These are phyloP conservation scores for Cordyceps cateniannulata DNA, from an alignment of 2,329 filamentous ascomycete species.

Conservation along the genomic window DNA sequence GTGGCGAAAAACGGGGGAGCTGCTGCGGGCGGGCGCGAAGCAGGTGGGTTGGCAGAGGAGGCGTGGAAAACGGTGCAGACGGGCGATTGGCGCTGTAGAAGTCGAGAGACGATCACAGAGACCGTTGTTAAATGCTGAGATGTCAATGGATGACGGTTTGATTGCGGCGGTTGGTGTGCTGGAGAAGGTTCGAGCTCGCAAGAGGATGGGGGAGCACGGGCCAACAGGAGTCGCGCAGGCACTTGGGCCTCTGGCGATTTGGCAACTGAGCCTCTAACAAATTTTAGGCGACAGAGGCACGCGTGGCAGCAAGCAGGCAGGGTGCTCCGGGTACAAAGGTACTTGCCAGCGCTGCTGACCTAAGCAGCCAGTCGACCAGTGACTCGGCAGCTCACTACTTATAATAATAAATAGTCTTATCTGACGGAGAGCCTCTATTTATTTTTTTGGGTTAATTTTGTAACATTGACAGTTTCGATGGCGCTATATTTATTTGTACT, in stretches of 20 bases:
- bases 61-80: background rate
- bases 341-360: background rate
- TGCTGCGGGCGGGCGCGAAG: background rate
- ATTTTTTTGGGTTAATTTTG: too few species aligned
- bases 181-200: slow-evolving; percentile 13
- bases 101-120: slow-evolving; percentile 14
- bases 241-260: background rate
- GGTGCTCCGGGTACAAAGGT: background rate
- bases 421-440: too few species aligned
- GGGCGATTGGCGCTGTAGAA: slow-evolving; percentile 8
- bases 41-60: background rate
- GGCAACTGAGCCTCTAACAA: background rate
- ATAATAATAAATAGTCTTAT: too few species aligned
- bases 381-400: too few species aligned
- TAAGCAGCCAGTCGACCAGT: background rate
- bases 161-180: slow-evolving; percentile 4
- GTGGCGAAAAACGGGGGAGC: background rate
- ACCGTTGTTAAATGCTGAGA: slow-evolving; percentile 1
- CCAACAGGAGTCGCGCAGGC: slow-evolving; percentile 8
- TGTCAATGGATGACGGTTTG: slow-evolving; percentile 2
- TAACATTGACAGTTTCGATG: too few species aligned
- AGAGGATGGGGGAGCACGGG: slow-evolving; percentile 9
- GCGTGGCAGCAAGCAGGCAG: slow-evolving; percentile 1
- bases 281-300: slow-evolving; percentile 8
- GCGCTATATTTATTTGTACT: too few species aligned